Percentiles rank a stretch among this genome's conserved stretches.
These are phyloP conservation scores for Metroxylon sagu DNA, from an alignment of 176 grass and related monocot species.

Conservation along the genomic window DNA sequence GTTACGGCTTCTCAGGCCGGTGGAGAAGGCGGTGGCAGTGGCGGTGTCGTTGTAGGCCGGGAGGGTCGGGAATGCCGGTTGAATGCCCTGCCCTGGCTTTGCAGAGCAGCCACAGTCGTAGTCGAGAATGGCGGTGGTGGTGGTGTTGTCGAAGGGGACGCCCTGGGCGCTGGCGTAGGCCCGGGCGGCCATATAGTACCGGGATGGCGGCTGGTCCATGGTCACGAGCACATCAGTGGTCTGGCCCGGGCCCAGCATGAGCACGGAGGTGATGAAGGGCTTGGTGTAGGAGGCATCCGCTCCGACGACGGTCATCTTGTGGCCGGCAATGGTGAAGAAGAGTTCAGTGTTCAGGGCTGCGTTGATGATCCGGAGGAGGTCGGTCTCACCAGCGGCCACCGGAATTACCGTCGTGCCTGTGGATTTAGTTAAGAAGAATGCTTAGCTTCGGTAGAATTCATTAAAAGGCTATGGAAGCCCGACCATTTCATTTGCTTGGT, in stretches of 20 bases:
- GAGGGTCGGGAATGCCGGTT: neutral
- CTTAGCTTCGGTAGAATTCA: too few relatives aligned
- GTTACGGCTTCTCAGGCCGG: neutral
- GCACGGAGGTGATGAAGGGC: slow-evolving; percentile 3
- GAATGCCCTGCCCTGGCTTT: neutral
- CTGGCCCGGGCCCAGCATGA: slow-evolving; percentile 6
- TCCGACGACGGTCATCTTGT: slow-evolving; percentile 6
- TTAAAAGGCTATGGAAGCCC: too few relatives aligned
- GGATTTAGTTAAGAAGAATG: too few relatives aligned
- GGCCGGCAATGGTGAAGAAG: slow-evolving; percentile 8
- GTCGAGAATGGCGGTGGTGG: slow-evolving; percentile 4
- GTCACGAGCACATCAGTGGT: slow-evolving; percentile 7
- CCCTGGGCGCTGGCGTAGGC: slow-evolving; percentile 9
- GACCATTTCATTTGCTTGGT: too few relatives aligned
- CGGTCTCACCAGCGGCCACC: neutral
- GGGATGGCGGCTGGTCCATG: neutral
- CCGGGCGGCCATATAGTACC: slow-evolving; percentile 2
- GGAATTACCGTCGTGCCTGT: neutral
- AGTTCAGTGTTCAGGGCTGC: slow-evolving; percentile 13
- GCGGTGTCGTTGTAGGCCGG: slow-evolving; percentile 5
- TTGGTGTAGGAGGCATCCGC: slow-evolving; percentile 5
- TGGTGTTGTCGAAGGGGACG: slow-evolving; percentile 16
- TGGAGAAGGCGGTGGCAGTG: neutral
- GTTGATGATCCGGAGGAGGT: slow-evolving; percentile 9
- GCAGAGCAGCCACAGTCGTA: neutral